Evolutionary conservation across 495 filamentous ascomycete genomes (phyloP).

Genomic region (Paragyromitra xinjiangensis): DNA sequence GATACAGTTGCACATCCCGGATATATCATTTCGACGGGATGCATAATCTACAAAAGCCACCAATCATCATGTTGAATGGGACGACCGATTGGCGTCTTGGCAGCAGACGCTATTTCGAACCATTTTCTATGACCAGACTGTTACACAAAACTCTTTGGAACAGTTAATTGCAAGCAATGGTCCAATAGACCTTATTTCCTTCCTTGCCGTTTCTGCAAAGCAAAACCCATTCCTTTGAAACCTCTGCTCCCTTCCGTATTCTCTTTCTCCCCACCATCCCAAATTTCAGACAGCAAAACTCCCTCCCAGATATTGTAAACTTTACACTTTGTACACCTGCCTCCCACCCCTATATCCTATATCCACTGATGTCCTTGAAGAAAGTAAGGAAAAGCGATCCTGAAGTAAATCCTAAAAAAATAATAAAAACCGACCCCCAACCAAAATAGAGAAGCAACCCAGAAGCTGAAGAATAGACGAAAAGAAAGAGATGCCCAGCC

Average conservation of each 20-base stretch:
- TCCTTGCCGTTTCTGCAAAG: constrained; percentile 30
- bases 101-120: constrained; percentile 26
- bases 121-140: constrained; percentile 36
- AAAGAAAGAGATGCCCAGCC: constrained; percentile 50
- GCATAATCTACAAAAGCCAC: constrained; percentile 6
- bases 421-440: constrained; percentile 1
- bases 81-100: constrained; percentile 16
- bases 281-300: constrained; percentile 53
- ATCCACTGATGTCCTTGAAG: constrained; percentile 40
- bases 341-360: constrained; percentile 40
- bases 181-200: constrained; percentile 27
- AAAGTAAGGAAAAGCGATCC: constrained; percentile 43
- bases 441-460: constrained; percentile 49
- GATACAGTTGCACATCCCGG: background rate
- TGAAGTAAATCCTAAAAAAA: constrained; percentile 49
- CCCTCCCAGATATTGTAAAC: constrained; percentile 53
- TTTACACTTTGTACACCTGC: constrained; percentile 53
- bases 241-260: constrained; percentile 41
- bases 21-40: background rate
- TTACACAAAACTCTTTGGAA: constrained; percentile 5
- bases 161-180: background rate
- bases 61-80: background rate
- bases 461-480: constrained; percentile 47
- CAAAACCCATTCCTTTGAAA: constrained; percentile 32
- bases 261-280: constrained; percentile 32